Conservation (phyloP, 768 basidiomycete genomes). For the Dacryopinax spathularia region DNA sequence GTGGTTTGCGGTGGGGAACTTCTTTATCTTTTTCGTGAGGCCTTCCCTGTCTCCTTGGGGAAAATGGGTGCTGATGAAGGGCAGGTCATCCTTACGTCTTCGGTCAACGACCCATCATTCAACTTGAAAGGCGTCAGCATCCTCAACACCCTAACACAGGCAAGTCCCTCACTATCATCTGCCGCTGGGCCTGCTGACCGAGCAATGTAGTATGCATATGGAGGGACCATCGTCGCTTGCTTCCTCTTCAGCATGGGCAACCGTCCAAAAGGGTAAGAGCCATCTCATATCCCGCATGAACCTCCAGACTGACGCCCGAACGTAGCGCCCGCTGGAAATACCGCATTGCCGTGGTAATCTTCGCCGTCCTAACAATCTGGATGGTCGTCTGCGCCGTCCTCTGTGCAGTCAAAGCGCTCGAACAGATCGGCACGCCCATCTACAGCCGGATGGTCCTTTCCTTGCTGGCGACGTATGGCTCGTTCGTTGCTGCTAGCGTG, state of each 20-base stretch:
- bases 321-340: slow-evolving; percentile 72
- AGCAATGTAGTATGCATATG: slow-evolving; percentile 53
- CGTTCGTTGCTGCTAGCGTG: slow-evolving; percentile 62
- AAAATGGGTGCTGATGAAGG: neutral
- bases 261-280: slow-evolving; percentile 68
- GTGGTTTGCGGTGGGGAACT: slow-evolving; percentile 97
- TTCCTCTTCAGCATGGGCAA: slow-evolving; percentile 96
- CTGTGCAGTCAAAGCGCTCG: slow-evolving; percentile 59
- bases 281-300: slow-evolving; percentile 10
- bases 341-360: slow-evolving; percentile 54
- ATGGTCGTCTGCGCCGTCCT: slow-evolving; percentile 69
- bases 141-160: slow-evolving; percentile 65
- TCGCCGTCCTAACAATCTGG: slow-evolving; percentile 70
- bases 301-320: neutral
- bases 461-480: slow-evolving; percentile 73
- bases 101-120: slow-evolving; percentile 64
- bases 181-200: slow-evolving; percentile 9
- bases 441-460: slow-evolving; percentile 66
- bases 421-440: slow-evolving; percentile 47
- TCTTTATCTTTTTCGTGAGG: slow-evolving; percentile 84
- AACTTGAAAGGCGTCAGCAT: slow-evolving; percentile 48
- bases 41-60: neutral
- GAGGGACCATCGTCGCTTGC: slow-evolving; percentile 69
- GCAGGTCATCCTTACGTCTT: slow-evolving; percentile 76
- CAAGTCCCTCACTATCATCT: slow-evolving; percentile 20